phyloP scores from a whole-genome alignment of 257 asterid species.

The Rauvolfia tetraphylla region DNA sequence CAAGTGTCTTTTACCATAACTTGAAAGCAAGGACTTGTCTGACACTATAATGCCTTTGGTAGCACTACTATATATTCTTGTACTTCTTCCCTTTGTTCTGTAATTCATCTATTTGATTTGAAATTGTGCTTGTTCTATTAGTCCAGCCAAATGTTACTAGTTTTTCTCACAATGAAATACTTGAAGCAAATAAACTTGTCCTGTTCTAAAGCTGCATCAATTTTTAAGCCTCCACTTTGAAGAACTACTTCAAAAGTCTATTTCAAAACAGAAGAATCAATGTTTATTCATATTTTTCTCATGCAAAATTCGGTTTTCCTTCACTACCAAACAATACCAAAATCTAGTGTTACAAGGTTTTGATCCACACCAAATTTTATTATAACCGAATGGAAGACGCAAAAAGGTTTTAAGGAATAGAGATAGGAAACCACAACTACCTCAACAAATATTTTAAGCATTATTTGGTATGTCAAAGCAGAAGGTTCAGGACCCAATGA shows the following conservation, averaged over 20 bases:
- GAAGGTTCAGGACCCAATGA: slow-evolving; percentile 96
- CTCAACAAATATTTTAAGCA: slow-evolving; percentile 82
- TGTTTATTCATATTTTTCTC: not conserved
- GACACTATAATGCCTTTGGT: not conserved
- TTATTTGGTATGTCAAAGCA: slow-evolving; percentile 89
- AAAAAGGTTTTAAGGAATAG: not conserved
- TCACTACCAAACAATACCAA: not conserved
- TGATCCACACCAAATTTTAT: not conserved
- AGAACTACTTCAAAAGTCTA: too few species aligned
- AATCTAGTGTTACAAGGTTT: not conserved
- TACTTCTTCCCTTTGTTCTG: too few species aligned
- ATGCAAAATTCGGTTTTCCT: not conserved
- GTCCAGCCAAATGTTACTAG: not conserved
- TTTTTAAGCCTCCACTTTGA: not conserved
- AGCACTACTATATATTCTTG: not conserved
- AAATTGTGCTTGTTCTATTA: not conserved
- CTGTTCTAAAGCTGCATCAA: not conserved
- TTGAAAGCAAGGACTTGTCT: not conserved
- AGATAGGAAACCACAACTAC: slow-evolving; percentile 28
- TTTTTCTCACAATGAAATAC: not conserved
- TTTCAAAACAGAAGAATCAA: not conserved
- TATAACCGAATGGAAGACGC: not conserved
- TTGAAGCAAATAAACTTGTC: not conserved
- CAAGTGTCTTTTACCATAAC: not conserved
- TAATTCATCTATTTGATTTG: not conserved